Conservation (phyloP, 495 filamentous ascomycete genomes). For the Tetracladium setigerum region DNA sequence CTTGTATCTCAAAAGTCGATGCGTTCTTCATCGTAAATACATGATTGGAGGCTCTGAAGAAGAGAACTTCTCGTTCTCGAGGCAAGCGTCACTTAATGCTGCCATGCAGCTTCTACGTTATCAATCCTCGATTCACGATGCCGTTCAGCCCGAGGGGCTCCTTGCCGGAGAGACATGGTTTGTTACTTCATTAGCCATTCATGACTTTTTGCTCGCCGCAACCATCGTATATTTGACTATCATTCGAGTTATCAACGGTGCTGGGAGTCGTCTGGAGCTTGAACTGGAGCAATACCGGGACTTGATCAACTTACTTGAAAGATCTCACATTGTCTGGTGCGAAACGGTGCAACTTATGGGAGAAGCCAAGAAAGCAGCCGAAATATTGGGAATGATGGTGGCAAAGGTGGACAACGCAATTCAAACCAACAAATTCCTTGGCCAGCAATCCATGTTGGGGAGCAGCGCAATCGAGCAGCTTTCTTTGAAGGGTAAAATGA, state of each 20-base stretch:
- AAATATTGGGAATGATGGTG: conserved; percentile 30
- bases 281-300: conserved; percentile 4
- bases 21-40: conserved; percentile 68
- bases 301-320: conserved; percentile 29
- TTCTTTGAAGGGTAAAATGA: not conserved
- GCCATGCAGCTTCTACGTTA: conserved; percentile 52
- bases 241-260: conserved; percentile 26
- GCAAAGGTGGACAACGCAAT: conserved; percentile 20
- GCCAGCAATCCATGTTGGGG: not conserved
- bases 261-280: conserved; percentile 2
- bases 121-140: conserved; percentile 31
- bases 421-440: not conserved
- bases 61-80: conserved; percentile 59
- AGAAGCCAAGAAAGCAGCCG: conserved; percentile 31
- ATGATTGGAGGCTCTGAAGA: conserved; percentile 47
- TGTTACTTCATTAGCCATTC: conserved; percentile 31
- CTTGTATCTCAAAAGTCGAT: conserved; percentile 65
- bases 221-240: conserved; percentile 37
- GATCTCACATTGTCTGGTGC: conserved; percentile 32
- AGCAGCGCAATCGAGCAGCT: not conserved
- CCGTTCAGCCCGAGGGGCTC: conserved; percentile 30
- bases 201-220: conserved; percentile 41
- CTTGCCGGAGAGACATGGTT: conserved; percentile 35
- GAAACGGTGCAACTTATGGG: conserved; percentile 20
- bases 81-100: conserved; percentile 58